Percentiles rank a stretch among this genome's conserved stretches.
phyloP scores from a whole-genome alignment of 768 basidiomycete species.

The Phlebiopsis gigantea region DNA sequence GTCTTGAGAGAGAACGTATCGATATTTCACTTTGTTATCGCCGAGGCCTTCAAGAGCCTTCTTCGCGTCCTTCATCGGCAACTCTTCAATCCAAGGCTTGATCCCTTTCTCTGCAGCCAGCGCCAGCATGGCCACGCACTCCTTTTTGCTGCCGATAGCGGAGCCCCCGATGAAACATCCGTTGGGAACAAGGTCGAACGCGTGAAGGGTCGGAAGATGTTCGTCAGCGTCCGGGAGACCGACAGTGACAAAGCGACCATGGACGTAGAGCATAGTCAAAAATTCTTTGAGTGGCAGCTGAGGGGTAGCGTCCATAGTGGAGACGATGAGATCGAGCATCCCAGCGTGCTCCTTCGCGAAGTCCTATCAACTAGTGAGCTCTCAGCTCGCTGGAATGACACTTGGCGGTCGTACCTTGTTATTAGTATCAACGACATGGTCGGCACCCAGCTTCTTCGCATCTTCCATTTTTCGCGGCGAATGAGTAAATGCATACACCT shows the following conservation, averaged over 20 bases:
- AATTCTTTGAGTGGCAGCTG: slow-evolving; percentile 24
- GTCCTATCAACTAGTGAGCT: slow-evolving; percentile 19
- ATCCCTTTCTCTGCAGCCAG: slow-evolving; percentile 51
- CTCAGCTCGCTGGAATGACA: background rate
- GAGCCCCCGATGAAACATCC: slow-evolving; percentile 21
- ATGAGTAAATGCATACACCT: slow-evolving; percentile 57
- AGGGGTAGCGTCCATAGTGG: slow-evolving; percentile 19
- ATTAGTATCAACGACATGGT: slow-evolving; percentile 44
- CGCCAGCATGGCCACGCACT: slow-evolving; percentile 52
- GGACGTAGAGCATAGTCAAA: slow-evolving; percentile 42
- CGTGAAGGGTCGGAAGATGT: slow-evolving; percentile 22
- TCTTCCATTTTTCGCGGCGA: slow-evolving; percentile 48
- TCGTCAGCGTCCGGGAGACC: slow-evolving; percentile 47
- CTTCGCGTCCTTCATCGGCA: slow-evolving; percentile 41
- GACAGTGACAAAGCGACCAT: slow-evolving; percentile 53
- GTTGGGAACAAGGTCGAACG: slow-evolving; percentile 27
- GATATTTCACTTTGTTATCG: slow-evolving; percentile 45
- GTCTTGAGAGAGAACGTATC: slow-evolving; percentile 41
- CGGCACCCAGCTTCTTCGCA: slow-evolving; percentile 52
- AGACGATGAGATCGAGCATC: slow-evolving; percentile 47
- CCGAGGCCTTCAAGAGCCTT: slow-evolving; percentile 45
- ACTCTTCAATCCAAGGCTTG: slow-evolving; percentile 37
- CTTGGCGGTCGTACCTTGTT: slow-evolving; percentile 20
- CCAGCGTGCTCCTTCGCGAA: slow-evolving; percentile 31
- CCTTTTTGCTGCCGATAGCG: slow-evolving; percentile 52